These are phyloP conservation scores for Penicillium sp. DNA, from an alignment of 2,329 filamentous ascomycete genomes.

Conservation along the genomic window DNA sequence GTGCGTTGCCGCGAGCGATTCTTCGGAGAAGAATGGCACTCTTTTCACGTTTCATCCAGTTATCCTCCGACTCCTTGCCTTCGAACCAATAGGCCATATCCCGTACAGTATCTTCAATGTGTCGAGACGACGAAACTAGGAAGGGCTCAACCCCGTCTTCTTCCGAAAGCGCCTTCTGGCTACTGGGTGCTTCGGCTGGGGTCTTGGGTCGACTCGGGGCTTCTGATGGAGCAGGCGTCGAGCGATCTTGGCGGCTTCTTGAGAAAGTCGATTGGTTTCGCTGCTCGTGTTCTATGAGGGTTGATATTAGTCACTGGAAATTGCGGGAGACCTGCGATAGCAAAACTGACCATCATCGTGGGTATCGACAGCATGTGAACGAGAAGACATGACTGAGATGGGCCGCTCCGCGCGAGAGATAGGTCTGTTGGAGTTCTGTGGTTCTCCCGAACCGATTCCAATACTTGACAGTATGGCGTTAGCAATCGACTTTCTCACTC, in stretches of 20 bases:
- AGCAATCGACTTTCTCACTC: slow-evolving; percentile 84
- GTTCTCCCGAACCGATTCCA: slow-evolving; percentile 51
- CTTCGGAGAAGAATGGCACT: slow-evolving; percentile 75
- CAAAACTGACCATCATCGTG: slow-evolving; percentile 26
- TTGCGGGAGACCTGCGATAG: not conserved
- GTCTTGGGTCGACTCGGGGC: slow-evolving; percentile 20
- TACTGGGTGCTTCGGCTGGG: slow-evolving; percentile 32
- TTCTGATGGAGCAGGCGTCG: slow-evolving; percentile 36
- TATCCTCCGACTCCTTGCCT: slow-evolving; percentile 85
- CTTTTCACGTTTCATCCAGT: slow-evolving; percentile 88
- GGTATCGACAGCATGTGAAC: slow-evolving; percentile 28
- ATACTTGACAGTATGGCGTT: slow-evolving; percentile 78
- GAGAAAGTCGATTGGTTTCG: slow-evolving; percentile 24
- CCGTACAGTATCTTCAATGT: slow-evolving; percentile 84
- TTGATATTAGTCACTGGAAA: not conserved
- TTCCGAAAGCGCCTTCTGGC: slow-evolving; percentile 45
- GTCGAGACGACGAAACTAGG: slow-evolving; percentile 80
- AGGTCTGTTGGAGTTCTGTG: slow-evolving; percentile 28
- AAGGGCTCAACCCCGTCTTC: slow-evolving; percentile 75
- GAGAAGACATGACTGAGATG: slow-evolving; percentile 35
- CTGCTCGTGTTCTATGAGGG: slow-evolving; percentile 22
- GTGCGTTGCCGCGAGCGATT: slow-evolving; percentile 81
- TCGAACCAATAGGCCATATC: slow-evolving; percentile 84
- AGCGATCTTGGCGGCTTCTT: slow-evolving; percentile 25
- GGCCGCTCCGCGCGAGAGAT: slow-evolving; percentile 38